Evolutionary conservation across 2,329 filamentous ascomycete species (phyloP), one percentile per base, ranked within the genome.

Genomic region (Macroventuria anomochaeta): DNA sequence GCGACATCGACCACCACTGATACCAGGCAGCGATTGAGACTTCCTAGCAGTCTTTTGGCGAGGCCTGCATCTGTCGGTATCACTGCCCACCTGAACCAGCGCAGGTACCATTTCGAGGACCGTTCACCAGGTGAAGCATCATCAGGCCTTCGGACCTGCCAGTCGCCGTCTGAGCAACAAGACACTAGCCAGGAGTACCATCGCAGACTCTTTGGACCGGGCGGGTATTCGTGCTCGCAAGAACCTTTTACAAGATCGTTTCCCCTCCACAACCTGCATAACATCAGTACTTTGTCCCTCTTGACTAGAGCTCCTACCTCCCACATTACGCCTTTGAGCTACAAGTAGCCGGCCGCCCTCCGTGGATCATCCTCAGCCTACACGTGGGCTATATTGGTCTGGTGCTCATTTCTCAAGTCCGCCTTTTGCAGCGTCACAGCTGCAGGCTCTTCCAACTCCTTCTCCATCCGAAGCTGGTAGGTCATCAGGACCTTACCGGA

Each of bases 371-470:
- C 73, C 73, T 65, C 74, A 72, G 68, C 66, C 76, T 65, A 71
- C 76, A 75, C 76, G 76, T 74, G 77, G 76, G 75, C 75, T 76
- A 69, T 76, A 76, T 75, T 82, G 79, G 79, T 69, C 77, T 48
- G 74, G 69, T 70, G 70, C 65, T 53, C 71, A 74, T 44, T 69
- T 75, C 53, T 66, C 71, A 43, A 67, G 66, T 68, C 68, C 68
- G 59, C 66, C 68, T 57, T 69, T 70, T 63, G 64, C 70, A 70
- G 62, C 70, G 62, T 71, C 74, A 65, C 72, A 74, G 57, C 64
- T 76, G 63, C 67, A 73, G 49, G 74, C 73, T 46, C 61, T 76
- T 38, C 70, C 71, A 60, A 75, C 71, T 63, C 74, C 76, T 50
- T 73, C 77, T 52, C 70, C 71, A 48, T 73, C 72, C 59, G 70